These are phyloP conservation scores for Cryphonectria carpinicola DNA, from an alignment of 2,329 filamentous ascomycete genomes.

Conservation along the genomic window DNA sequence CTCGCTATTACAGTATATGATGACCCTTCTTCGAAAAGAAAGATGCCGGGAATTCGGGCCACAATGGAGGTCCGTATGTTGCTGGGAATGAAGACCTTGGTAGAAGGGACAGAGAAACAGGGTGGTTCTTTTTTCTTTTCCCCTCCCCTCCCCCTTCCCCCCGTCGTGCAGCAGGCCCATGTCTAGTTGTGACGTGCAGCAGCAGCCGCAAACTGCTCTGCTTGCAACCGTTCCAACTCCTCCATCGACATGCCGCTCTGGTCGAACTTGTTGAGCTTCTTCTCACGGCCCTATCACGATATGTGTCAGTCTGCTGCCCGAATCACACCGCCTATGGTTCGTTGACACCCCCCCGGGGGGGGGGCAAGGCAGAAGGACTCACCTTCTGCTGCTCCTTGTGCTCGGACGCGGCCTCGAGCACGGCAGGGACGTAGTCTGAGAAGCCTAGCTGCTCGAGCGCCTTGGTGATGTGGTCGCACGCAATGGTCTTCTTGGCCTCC, in stretches of 20 bases:
- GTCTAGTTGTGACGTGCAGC: slow-evolving; percentile 68
- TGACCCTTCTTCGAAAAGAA: not conserved
- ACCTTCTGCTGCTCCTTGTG: slow-evolving; percentile 95
- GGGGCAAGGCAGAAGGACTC: slow-evolving; percentile 32
- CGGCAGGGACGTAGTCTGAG: slow-evolving; percentile 85
- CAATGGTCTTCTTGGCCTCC: slow-evolving; percentile 98
- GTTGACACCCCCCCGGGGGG: not conserved
- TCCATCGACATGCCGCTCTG: slow-evolving; percentile 91
- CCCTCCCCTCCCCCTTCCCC: not conserved
- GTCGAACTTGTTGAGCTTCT: slow-evolving; percentile 96
- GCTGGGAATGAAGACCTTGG: not conserved
- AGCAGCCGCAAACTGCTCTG: slow-evolving; percentile 86
- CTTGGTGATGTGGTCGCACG: slow-evolving; percentile 95
- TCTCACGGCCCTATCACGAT: slow-evolving; percentile 76
- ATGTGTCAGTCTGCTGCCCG: slow-evolving; percentile 14
- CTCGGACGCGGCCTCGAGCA: slow-evolving; percentile 83
- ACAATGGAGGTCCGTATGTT: not conserved
- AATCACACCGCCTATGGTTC: not conserved
- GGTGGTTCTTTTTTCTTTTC: not conserved
- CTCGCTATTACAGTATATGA: not conserved
- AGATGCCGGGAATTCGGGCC: not conserved
- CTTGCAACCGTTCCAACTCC: slow-evolving; percentile 84
- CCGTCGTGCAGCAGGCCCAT: too few species aligned
- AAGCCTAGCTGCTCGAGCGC: slow-evolving; percentile 93
- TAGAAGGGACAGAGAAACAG: not conserved